Conservation (phyloP, 176 grass and related monocot species). For the Avena sativa region DNA sequence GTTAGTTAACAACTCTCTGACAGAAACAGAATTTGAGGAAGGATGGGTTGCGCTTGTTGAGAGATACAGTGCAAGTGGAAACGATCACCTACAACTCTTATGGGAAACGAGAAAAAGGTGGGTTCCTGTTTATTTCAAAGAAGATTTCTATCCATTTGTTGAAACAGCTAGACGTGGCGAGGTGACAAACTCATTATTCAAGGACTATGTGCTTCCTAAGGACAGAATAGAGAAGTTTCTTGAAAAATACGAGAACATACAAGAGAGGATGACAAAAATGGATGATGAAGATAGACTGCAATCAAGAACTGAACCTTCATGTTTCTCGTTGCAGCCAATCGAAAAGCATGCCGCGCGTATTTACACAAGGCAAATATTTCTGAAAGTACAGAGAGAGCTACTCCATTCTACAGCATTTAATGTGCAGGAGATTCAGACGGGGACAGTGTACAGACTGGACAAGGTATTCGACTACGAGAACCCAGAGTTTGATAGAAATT, state of each 20-base stretch:
- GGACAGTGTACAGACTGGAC: slow-evolving; percentile 4
- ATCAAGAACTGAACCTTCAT: slow-evolving; percentile 30
- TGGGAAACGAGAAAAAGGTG: slow-evolving; percentile 39
- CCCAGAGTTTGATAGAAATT: slow-evolving; percentile 13
- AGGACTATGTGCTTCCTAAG: slow-evolving; percentile 20
- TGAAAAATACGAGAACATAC: slow-evolving; percentile 19
- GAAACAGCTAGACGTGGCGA: slow-evolving; percentile 23
- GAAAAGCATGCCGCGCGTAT: slow-evolving; percentile 30
- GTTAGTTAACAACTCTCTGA: slow-evolving; percentile 14
- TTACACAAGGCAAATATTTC: slow-evolving; percentile 43
- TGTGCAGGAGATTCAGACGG: slow-evolving; percentile 21
- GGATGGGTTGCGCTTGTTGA: slow-evolving; percentile 28
- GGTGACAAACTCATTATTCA: slow-evolving; percentile 30
- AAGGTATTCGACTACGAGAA: slow-evolving; percentile 19
- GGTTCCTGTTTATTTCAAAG: slow-evolving; percentile 41
- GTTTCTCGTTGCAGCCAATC: slow-evolving; percentile 13
- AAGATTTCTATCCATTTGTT: slow-evolving; percentile 35
- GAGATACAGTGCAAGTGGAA: slow-evolving; percentile 26
- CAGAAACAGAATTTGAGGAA: slow-evolving; percentile 29
- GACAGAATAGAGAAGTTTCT: slow-evolving; percentile 43
- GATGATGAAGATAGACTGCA: slow-evolving; percentile 39
- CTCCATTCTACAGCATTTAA: slow-evolving; percentile 32
- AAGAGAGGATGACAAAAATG: slow-evolving; percentile 13
- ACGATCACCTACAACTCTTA: slow-evolving; percentile 20
- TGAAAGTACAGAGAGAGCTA: slow-evolving; percentile 33